Evolutionary conservation across 2,329 filamentous ascomycete species (phyloP).

Genomic region (Fusarium robinianum): DNA sequence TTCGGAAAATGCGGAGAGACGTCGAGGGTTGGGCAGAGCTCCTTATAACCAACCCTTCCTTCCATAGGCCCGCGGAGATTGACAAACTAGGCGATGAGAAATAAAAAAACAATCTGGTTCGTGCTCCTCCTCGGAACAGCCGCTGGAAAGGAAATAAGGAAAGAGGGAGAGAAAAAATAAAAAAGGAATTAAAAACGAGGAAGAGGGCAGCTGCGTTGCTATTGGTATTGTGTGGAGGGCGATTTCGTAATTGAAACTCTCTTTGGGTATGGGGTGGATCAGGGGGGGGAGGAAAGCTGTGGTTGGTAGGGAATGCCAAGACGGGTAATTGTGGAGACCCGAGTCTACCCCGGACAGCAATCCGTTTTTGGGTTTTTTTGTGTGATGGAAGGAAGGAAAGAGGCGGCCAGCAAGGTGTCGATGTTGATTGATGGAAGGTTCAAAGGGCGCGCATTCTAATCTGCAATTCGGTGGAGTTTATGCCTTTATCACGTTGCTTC

Average conservation of each 20-base stretch:
- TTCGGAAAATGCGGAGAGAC: no score
- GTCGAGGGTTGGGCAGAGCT: background rate
- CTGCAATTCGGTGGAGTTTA: no score
- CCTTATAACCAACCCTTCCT: conserved; percentile 6
- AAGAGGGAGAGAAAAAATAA: background rate
- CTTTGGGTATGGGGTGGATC: no score
- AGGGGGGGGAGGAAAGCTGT: conserved; percentile 4
- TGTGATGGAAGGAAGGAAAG: no score
- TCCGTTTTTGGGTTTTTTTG: no score
- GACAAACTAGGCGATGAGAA: conserved; percentile 15
- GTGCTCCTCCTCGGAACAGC: no score
- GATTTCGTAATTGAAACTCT: conserved; percentile 38
- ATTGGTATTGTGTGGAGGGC: conserved; percentile 29
- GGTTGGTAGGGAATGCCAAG: conserved; percentile 4
- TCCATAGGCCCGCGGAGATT: conserved; percentile 37
- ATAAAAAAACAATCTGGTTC: background rate
- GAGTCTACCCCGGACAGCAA: background rate
- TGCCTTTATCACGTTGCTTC: no score
- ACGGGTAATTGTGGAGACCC: conserved; percentile 24
- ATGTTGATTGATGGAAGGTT: no score
- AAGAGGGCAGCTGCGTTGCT: background rate
- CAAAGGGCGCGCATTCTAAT: no score
- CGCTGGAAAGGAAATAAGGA: no score
- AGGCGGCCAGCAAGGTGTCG: no score
- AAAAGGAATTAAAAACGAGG: background rate